Base-by-base conservation (phyloP, 2,329 filamentous ascomycete genomes). In the Penicillium decumbens region DNA sequence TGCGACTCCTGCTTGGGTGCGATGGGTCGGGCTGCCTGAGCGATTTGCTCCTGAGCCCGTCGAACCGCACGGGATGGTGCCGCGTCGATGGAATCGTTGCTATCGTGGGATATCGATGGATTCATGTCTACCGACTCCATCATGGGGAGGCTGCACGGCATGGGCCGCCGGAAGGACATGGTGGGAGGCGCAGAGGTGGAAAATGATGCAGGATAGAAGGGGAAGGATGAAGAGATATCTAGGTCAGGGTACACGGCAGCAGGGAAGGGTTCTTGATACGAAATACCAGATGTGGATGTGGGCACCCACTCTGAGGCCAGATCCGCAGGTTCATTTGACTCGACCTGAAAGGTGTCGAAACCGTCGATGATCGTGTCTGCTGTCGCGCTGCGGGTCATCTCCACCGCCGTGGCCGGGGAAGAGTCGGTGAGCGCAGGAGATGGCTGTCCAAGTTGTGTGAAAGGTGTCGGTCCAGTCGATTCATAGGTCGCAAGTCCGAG, bases 121-220 rank as follows among this genome's bases (percentile, higher is more conserved):
- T 71, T 71, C 76, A 80, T 79, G 64, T 79, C 75, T 63, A 71
- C 65, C 58, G 68, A 67, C 20, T 68, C 65, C 66, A 68, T 72
- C 60, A 67, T 60, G 56, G 67, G 57, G 49, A 68, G 59, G 57
- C 59, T 65, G 50, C 60, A 58, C 42, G 64, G 57, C 8, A 49
- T 40, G 47, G 60, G 60, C 23, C 51, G 57, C 47, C 48, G 59
- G 49, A 65, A 65, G 24, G 66, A 59, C 29, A 64, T 64, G 38
- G 67, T 59, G 48, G 66, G 60, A 40, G 67, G 66, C 13, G 68
- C 67, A 29, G 71, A 70, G 47, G 64, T 65, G 44, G 65, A 70
- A 63, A 70, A 67, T 58, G 63, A 55, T 55, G 51, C 53, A 59
- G 57, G 56, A 63, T 61, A 54, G 33, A 66, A 62, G 23, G 59